Base-by-base conservation (phyloP, 768 basidiomycete genomes). In the Mycena metata region DNA sequence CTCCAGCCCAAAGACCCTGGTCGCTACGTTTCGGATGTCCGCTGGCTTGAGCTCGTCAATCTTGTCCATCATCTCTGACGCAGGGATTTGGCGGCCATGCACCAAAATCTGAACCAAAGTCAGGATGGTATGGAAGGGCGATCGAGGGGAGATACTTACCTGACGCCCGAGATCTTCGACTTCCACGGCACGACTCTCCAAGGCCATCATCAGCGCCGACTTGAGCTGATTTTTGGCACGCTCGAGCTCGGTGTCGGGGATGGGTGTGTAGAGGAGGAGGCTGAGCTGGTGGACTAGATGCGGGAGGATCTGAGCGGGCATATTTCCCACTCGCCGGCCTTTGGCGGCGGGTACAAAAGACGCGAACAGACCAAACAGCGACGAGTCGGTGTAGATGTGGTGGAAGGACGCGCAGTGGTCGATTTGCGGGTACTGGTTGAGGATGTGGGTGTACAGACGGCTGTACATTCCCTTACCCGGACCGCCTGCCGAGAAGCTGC, bases 391-490 rank as follows among this genome's bases (percentile, higher is more conserved):
- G 80, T 98, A 99, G 76, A 96, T 96, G 80, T 99, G 97, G 78
- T 99, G 96, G 91, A 98, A 98, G 21, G 95, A 92, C 11, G 94
- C 91, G 78, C 96, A 98, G 79, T 96, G 95, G 79, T 99, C 97
- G 74, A 99, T 88, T 75, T 94, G 91, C 57, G 95, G 89, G 83
- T 96, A 94, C 76, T 94, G 92, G 78, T 99, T 98, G 65, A 99
- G 90, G 74, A 99, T 95, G 76, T 96, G 91, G 12, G 96, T 97
- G 83, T 99, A 98, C 33, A 98, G 82, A 26, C 97, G 91, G 39
- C 96, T 96, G 85, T 98, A 99, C 97, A 99, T 99, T 74, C 97
- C 97, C 83, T 99, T 99, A 17, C 97, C 97, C 3, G 97, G 97
- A 5, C 97, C 97, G 70, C 97, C 96, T 87, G 97, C 97, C 41